A percentile compares a stretch with the other conserved stretches of the same genome.
Evolutionary conservation across 2,329 filamentous ascomycete genomes (phyloP).

Genomic region (Leptosphaerulina australis): DNA sequence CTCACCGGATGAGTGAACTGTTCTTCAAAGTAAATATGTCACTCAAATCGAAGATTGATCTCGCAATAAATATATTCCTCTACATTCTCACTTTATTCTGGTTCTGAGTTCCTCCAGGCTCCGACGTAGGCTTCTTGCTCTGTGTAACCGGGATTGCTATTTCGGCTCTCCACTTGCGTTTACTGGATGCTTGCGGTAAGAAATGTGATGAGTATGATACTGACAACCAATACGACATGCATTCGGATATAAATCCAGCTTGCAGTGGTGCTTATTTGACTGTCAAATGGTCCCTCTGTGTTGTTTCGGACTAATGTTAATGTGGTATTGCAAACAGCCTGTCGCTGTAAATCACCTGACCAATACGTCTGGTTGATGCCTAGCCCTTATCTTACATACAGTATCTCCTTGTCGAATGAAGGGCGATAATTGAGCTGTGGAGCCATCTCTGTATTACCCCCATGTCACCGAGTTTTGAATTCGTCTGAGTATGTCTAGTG

Average conservation of each 20-base stretch:
- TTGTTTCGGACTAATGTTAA: background rate
- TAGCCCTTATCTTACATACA: slow-evolving; percentile 5
- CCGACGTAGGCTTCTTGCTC: background rate
- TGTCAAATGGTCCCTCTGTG: background rate
- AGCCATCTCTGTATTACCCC: background rate
- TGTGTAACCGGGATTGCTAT: background rate
- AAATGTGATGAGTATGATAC: background rate
- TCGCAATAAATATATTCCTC: too few relatives aligned
- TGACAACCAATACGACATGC: background rate
- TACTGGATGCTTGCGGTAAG: too few relatives aligned
- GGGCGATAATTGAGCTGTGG: background rate
- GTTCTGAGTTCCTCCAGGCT: too few relatives aligned
- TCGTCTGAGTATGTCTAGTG: too few relatives aligned
- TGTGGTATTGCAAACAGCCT: background rate
- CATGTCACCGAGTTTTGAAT: background rate
- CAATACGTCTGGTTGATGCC: background rate
- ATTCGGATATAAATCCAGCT: background rate
- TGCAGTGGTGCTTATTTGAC: background rate
- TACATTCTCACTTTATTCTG: too few relatives aligned
- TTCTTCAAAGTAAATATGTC: too few relatives aligned
- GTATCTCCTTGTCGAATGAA: too few relatives aligned
- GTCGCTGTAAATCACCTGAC: slow-evolving; percentile 1
- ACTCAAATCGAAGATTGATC: too few relatives aligned
- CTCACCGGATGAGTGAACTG: slow-evolving; percentile 12
- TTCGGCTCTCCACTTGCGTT: slow-evolving; percentile 4